phyloP scores from a whole-genome alignment of 2,329 filamentous ascomycete genomes.

The Pezicula rhizophila region DNA sequence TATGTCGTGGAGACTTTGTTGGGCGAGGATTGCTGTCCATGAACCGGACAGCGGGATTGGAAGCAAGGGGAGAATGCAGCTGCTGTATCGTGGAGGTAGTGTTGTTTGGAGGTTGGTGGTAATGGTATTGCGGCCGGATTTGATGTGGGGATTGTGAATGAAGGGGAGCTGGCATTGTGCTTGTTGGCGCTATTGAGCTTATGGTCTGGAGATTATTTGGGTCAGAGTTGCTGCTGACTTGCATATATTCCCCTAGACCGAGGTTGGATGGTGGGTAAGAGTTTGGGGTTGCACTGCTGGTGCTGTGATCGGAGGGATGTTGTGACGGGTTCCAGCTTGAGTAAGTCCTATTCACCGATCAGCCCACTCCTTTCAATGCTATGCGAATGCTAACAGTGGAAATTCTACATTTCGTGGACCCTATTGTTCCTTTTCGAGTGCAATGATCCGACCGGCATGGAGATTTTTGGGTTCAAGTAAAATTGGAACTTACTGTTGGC shows the following conservation, averaged over 20 bases:
- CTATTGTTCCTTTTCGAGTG: too few species aligned
- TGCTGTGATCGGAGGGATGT: slow-evolving; percentile 21
- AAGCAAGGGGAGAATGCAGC: slow-evolving; percentile 7
- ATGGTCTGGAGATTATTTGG: slow-evolving; percentile 13
- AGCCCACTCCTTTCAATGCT: slow-evolving; percentile 8
- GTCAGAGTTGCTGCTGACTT: slow-evolving; percentile 17
- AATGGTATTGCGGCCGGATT: slow-evolving; percentile 13
- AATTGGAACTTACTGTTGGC: slow-evolving; percentile 22
- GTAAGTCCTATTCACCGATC: slow-evolving; percentile 15
- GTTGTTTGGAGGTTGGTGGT: slow-evolving; percentile 6
- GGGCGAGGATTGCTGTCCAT: slow-evolving; percentile 26
- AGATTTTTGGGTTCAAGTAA: background rate
- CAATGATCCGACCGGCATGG: background rate
- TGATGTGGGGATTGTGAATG: slow-evolving; percentile 8
- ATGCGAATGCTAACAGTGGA: too few species aligned
- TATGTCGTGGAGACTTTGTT: slow-evolving; percentile 26
- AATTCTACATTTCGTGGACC: too few species aligned
- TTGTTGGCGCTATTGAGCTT: background rate
- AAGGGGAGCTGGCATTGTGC: slow-evolving; percentile 6
- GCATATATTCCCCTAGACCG: slow-evolving; percentile 21
- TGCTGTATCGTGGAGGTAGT: background rate
- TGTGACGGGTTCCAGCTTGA: slow-evolving; percentile 18
- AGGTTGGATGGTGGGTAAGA: slow-evolving; percentile 18
- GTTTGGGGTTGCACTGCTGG: slow-evolving; percentile 9
- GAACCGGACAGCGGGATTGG: slow-evolving; percentile 14